A percentile compares a stretch with the other conserved stretches of the same genome.
Evolutionary conservation across 106 monocot genomes (phyloP).

Genomic region (Dendrobium huoshanense): DNA sequence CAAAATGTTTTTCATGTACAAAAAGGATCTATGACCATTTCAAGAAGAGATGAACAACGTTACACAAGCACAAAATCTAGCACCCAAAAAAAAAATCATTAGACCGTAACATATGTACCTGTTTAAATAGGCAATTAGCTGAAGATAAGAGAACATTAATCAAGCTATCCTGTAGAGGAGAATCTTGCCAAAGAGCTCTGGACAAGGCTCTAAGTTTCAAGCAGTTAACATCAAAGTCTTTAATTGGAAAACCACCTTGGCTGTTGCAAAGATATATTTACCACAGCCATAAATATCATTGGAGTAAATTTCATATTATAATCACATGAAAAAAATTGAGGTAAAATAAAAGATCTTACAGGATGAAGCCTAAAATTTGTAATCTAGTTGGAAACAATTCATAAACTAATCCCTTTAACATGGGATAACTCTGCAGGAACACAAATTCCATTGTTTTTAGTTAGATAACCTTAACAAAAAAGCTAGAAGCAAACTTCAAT

Average conservation of each 20-base stretch:
- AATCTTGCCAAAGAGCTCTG: slow-evolving; percentile 58
- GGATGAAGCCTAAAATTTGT: slow-evolving; percentile 29
- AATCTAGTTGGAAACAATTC: slow-evolving; percentile 39
- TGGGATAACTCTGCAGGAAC: slow-evolving; percentile 25
- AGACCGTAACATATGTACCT: slow-evolving; percentile 34
- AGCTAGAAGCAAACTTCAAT: not conserved
- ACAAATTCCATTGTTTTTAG: slow-evolving; percentile 4
- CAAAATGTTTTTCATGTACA: slow-evolving; percentile 65
- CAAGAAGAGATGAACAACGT: slow-evolving; percentile 6
- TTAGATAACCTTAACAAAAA: not conserved
- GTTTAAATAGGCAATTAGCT: slow-evolving; percentile 62
- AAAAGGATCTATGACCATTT: slow-evolving; percentile 52
- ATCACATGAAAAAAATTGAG: not conserved
- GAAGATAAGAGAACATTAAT: slow-evolving; percentile 35
- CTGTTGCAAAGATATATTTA: slow-evolving; percentile 16
- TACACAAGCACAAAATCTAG: not conserved
- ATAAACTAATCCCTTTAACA: slow-evolving; percentile 26
- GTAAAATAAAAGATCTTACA: slow-evolving; percentile 39
- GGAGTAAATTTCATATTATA: not conserved
- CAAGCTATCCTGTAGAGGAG: slow-evolving; percentile 22
- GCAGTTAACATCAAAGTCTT: slow-evolving; percentile 46
- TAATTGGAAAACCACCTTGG: slow-evolving; percentile 28
- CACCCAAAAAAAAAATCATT: not conserved
- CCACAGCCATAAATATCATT: not conserved
- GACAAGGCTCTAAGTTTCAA: slow-evolving; percentile 62